These are phyloP conservation scores for Brassica incana DNA, from an alignment of 345 rosid species.

Conservation along the genomic window DNA sequence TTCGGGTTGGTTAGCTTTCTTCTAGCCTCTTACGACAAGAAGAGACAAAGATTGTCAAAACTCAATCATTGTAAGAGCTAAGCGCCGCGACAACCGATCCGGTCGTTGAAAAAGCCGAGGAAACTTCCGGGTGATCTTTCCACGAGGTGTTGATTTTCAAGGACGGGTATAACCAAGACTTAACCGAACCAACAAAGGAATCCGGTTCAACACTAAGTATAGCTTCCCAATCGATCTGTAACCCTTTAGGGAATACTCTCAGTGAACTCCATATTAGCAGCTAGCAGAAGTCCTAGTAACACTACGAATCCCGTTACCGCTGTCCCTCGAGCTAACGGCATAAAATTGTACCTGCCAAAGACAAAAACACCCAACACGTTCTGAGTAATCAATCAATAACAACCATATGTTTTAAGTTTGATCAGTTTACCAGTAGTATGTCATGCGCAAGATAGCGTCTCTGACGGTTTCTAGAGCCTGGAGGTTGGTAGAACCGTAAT, in stretches of 20 bases:
- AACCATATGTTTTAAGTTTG: background rate
- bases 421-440: conserved; percentile 81
- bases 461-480: conserved; percentile 61
- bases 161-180: conserved; percentile 80
- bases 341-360: conserved; percentile 80
- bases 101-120: conserved; percentile 68
- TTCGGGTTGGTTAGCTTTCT: conserved; percentile 20
- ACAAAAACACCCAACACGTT: conserved; percentile 13
- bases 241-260: conserved; percentile 70
- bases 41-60: background rate
- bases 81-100: conserved; percentile 85
- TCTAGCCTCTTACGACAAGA: conserved; percentile 27
- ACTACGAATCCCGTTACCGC: conserved; percentile 80
- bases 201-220: conserved; percentile 68
- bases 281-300: conserved; percentile 76
- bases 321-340: conserved; percentile 94
- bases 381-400: background rate
- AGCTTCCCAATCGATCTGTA: conserved; percentile 97
- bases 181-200: conserved; percentile 58
- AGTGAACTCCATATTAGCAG: conserved; percentile 86
- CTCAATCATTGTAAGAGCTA: conserved; percentile 62
- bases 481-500: conserved; percentile 65
- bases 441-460: conserved; percentile 80
- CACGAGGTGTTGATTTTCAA: conserved; percentile 68
- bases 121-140: conserved; percentile 79